Conservation (phyloP, 306 rosid species). For the Vigna mungo region DNA sequence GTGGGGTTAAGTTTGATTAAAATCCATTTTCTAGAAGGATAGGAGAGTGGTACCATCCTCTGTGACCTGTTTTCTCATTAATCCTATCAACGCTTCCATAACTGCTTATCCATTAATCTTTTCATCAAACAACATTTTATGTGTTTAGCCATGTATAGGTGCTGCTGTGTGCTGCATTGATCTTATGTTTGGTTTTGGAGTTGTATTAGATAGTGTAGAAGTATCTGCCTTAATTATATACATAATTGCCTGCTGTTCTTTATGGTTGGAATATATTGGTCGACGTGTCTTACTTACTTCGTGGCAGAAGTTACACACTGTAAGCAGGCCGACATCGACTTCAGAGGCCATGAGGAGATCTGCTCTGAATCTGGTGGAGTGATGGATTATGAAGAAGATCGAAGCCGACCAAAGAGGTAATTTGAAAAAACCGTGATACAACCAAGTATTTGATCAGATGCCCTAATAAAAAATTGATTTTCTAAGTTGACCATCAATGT, state of each 20-base stretch:
- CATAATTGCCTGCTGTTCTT: conserved; percentile 34
- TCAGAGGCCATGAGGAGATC: conserved; percentile 98
- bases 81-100: too few species aligned
- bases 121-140: neutral
- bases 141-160: conserved; percentile 17
- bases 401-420: conserved; percentile 96
- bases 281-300: conserved; percentile 98
- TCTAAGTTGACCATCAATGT: too few species aligned
- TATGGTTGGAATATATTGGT: conserved; percentile 71
- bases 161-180: conserved; percentile 17
- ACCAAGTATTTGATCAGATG: neutral
- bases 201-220: conserved; percentile 4
- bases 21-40: too few species aligned
- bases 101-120: neutral
- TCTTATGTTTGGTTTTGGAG: conserved; percentile 32
- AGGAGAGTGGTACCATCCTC: too few species aligned
- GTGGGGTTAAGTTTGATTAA: too few species aligned
- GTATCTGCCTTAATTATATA: conserved; percentile 28
- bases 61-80: too few species aligned
- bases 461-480: neutral
- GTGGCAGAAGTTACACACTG: conserved; percentile 99
- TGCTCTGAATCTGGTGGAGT: conserved; percentile 99
- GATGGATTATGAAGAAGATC: conserved; percentile 98
- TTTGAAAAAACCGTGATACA: conserved; percentile 15
- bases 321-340: conserved; percentile 97